These are phyloP conservation scores for Microbotryum scabiosae DNA, from an alignment of 1,284 basidiomycete genomes.

Conservation along the genomic window DNA sequence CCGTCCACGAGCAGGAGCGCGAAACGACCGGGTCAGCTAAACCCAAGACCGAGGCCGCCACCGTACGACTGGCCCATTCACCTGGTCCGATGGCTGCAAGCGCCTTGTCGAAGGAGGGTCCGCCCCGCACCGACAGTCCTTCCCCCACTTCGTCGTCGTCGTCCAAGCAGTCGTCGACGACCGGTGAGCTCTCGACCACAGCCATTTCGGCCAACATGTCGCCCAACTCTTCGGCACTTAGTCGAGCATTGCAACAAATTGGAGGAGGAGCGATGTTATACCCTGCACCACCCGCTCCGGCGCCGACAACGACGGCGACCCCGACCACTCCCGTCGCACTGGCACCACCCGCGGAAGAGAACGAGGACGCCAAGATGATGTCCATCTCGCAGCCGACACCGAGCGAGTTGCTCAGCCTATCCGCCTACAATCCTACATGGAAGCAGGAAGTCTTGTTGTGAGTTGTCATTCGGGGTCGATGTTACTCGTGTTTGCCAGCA, in stretches of 20 bases:
- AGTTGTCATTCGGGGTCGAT: slow-evolving; percentile 41
- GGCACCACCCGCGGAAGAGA: neutral
- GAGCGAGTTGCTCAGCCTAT: slow-evolving; percentile 2
- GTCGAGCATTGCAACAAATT: neutral
- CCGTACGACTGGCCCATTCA: no score
- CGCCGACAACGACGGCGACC: neutral
- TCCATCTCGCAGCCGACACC: neutral
- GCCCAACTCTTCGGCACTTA: neutral
- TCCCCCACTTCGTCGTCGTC: no score
- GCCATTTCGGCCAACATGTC: no score
- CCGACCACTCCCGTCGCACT: neutral
- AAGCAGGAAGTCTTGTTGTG: slow-evolving; percentile 97
- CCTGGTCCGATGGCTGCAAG: no score
- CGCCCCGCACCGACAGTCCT: no score
- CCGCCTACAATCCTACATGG: slow-evolving; percentile 85
- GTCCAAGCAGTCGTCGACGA: no score
- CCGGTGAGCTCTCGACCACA: no score
- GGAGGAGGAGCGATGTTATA: neutral
- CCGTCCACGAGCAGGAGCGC: slow-evolving; percentile 72
- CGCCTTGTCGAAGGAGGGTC: no score
- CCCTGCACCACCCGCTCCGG: neutral
- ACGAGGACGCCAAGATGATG: neutral
- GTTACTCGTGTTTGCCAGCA: neutral
- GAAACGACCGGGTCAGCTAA: slow-evolving; percentile 71
- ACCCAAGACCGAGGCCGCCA: slow-evolving; percentile 35